Evolutionary conservation across 495 filamentous ascomycete genomes (phyloP).

Genomic region (Trypethelium eluteriae): DNA sequence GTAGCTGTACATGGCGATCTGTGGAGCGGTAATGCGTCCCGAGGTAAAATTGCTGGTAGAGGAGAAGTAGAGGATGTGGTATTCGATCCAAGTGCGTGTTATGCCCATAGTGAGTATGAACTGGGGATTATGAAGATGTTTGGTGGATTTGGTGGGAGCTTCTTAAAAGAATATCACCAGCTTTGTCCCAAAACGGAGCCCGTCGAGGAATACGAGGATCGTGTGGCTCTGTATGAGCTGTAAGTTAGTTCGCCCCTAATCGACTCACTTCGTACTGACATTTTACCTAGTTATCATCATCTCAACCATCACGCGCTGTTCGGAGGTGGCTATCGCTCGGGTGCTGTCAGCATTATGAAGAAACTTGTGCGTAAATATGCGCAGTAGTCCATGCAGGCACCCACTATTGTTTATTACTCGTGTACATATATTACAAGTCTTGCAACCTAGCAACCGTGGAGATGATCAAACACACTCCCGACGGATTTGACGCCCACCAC

Average conservation of each 20-base stretch:
- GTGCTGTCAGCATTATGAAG: conserved; percentile 69
- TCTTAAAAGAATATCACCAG: conserved; percentile 68
- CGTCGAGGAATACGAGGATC: conserved; percentile 73
- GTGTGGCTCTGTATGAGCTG: conserved; percentile 73
- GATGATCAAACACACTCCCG: no score
- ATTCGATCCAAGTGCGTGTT: conserved; percentile 72
- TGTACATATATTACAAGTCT: no score
- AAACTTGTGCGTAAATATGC: conserved; percentile 62
- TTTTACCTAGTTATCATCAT: conserved; percentile 64
- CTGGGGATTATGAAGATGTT: conserved; percentile 94
- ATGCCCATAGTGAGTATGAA: conserved; percentile 85
- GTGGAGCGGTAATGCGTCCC: conserved; percentile 80
- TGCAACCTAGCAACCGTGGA: no score
- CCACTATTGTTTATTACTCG: no score
- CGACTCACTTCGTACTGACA: neutral
- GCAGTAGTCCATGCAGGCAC: neutral
- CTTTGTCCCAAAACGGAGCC: conserved; percentile 74
- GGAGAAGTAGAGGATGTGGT: conserved; percentile 65
- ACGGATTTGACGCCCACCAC: no score
- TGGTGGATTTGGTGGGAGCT: conserved; percentile 69
- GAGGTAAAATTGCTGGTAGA: conserved; percentile 52
- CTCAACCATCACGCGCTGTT: conserved; percentile 85
- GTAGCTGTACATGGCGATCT: conserved; percentile 85
- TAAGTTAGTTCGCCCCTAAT: neutral
- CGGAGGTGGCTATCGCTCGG: conserved; percentile 63